Base-by-base conservation (phyloP, 2,329 filamentous ascomycete species). In the Fusarium armeniacum region DNA sequence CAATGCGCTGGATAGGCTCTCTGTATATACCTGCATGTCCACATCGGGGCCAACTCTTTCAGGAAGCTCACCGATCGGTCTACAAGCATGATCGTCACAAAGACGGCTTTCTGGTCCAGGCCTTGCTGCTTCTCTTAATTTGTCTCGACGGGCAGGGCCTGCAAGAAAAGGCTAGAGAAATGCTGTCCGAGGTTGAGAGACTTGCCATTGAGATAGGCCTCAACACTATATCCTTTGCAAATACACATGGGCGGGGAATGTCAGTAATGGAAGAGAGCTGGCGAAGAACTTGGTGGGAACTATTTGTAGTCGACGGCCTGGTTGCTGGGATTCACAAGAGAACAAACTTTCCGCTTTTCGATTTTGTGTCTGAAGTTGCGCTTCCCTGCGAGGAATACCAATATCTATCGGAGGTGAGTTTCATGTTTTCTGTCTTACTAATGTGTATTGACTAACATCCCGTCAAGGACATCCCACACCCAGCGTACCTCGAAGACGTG, bases 201-300 rank as follows among this genome's bases (percentile, higher is more conserved):
- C 79, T 95, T 47, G 92, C 93, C 3, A 81, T 97, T 12, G 88
- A 93, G 59, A 85, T 97, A 26, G 91, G 91, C 0, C 86, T 98
- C 79, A 90, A 97, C 76, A 88, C 87, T 12, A 84, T 87, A 49
- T 84, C 86, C 0, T 97, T 89, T 77, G 90, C 93, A 1, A 80
- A 84, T 0, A 79, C 85, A 7, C 83, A 93, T 72, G 90, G 91
- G 18, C 83, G 85, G 30, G 88, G 88, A 7, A 87, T 91, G 62
- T 84, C 88, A 0, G 83, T 93, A 3, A 77, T 94, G 5, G 92
- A 95, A 76, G 94, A 98, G 79, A 93, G 91, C 77, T 91, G 93
- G 87, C 87, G 93, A 20, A 86, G 94, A 62, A 98, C 94, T 2
- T 98, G 94, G 94, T 98, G 94, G 94, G 93, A 89, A 66, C 76